Percentiles rank a stretch among this genome's conserved stretches.
Evolutionary conservation across 257 asterid genomes (phyloP).

Genomic region (Fraxinus excelsior): DNA sequence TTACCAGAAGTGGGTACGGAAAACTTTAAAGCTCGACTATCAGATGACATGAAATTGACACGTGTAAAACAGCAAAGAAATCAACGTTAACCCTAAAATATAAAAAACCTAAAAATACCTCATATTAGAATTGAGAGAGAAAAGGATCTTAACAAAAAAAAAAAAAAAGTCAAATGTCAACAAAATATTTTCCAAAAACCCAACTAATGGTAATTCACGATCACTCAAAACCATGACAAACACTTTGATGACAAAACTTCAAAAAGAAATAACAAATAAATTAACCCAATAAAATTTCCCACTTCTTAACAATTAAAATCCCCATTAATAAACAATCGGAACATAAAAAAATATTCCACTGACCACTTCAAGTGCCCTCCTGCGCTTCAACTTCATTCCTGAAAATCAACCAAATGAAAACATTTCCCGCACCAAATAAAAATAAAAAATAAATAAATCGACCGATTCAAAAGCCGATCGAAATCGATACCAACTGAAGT

Average conservation of each 20-base stretch:
- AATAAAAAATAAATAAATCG: slow-evolving; percentile 26
- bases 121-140: too few species aligned
- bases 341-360: slow-evolving; percentile 34
- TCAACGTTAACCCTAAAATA: neutral
- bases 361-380: slow-evolving; percentile 98
- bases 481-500: slow-evolving; percentile 16
- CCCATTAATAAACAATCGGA: slow-evolving; percentile 19
- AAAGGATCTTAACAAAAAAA: too few species aligned
- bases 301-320: slow-evolving; percentile 12
- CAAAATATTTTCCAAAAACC: neutral
- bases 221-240: slow-evolving; percentile 13
- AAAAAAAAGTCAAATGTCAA: neutral
- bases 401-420: slow-evolving; percentile 54
- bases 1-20: neutral
- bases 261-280: neutral
- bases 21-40: neutral
- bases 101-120: neutral
- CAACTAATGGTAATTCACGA: slow-evolving; percentile 9
- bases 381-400: slow-evolving; percentile 81
- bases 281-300: slow-evolving; percentile 25
- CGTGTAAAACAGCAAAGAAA: neutral
- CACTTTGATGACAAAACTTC: slow-evolving; percentile 1
- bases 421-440: slow-evolving; percentile 52
- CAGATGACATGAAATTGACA: neutral
- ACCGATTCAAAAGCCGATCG: slow-evolving; percentile 36